Base-by-base conservation (phyloP, 768 basidiomycete species). In the Boletales sp. region DNA sequence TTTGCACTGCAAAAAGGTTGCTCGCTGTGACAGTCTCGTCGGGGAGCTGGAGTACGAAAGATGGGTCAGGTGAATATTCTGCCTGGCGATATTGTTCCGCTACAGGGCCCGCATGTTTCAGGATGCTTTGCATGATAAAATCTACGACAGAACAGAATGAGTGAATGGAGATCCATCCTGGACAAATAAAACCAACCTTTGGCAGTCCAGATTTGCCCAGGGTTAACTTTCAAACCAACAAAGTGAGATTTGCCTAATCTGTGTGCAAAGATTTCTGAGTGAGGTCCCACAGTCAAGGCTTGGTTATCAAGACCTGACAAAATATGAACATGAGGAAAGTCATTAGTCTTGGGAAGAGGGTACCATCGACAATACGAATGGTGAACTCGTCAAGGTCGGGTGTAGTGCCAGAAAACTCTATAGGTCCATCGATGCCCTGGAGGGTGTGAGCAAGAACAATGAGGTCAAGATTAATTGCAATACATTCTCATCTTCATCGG, bases 1-100 rank as follows among this genome's bases (percentile, higher is more conserved):
- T 94, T 67, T 98, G 94, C 41, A 94, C 77, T 11, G 87, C 93
- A 61, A 78, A 93, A 25, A 96, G 74, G 61, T 93, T 95, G 66
- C 87, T 87, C 37, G 77, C 79, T 12, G 78, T 75, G 48, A 83
- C 77, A 8, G 82, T 72, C 42, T 90, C 86, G 58, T 96, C 85
- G 2, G 89, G 78, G 3, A 96, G 71, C 36, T 84, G 83, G 10
- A 94, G 75, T 13, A 87, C 66, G 57, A 85, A 88, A 4, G 93
- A 86, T 1, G 94, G 86, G 59, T 94, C 90, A 0, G 94, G 94
- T 1, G 69, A 66, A 25, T 68, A 57, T 7, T 74, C 77, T 8
- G 59, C 57, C 35, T 65, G 46, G 56, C 74, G 75, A 68, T 85
- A 90, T 3, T 78, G 74, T 19, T 72, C 65, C 25, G 84, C 66